Evolutionary conservation across 176 grass and related monocot genomes (phyloP), one percentile per base, ranked within the genome.

Genomic region (Pharus latifolius): DNA sequence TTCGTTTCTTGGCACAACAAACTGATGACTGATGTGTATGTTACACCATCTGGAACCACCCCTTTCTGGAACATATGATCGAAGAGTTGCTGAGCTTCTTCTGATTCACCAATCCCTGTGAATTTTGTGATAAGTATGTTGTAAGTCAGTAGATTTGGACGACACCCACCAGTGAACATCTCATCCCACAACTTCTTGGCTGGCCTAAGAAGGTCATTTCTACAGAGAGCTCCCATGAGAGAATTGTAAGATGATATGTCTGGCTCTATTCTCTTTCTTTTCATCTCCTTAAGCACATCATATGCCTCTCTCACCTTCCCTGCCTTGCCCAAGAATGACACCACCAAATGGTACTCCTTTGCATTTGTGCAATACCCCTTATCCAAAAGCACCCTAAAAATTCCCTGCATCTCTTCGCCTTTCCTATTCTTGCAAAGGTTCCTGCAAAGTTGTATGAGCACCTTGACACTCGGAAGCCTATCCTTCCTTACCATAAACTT

Each of bases 161-260:
- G 50, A 77, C 66, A 92, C 0, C 75, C 83, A 73, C 67, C 78
- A 53, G 79, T 82, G 81, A 97, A 97, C 86, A 97, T 97, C 73
- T 97, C 89, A 85, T 97, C 93, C 89, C 89, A 97, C 61, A 97
- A 73, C 60, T 97, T 97, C 75, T 90, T 97, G 42, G 93, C 89
- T 0, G 89, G 93, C 53, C 93, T 88, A 68, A 92, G 68, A 59
- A 92, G 80, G 62, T 92, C 81, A 68, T 83, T 74, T 87, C 59
- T 87, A 60, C 93, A 97, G 23, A 88, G 72, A 48, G 86, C 34
- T 72, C 79, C 84, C 86, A 97, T 92, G 55, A 97, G 70, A 69
- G 77, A 74, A 77, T 97, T 97, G 64, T 97, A 97, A 11, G 59
- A 90, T 11, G 73, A 87, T 60, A 92, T 77, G 57, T 87, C 81